Evolutionary conservation across 768 basidiomycete species (phyloP).

Genomic region (Leccinum sublutescens): DNA sequence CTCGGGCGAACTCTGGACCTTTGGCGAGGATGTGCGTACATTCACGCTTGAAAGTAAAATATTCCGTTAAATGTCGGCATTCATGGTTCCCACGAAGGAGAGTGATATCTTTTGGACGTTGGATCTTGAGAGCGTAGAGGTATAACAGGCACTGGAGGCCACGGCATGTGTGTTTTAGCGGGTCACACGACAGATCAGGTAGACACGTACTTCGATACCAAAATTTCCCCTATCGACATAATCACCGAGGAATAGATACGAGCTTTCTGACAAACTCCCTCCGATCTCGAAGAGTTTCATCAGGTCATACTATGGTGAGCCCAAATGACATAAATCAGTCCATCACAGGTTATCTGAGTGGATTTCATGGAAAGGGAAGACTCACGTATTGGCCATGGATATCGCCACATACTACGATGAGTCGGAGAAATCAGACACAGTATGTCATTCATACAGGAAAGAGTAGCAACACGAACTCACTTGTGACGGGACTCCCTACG

Average conservation of each 20-base stretch:
- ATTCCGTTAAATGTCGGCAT: slow-evolving; percentile 94
- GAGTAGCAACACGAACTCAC: slow-evolving; percentile 44
- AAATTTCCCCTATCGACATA: slow-evolving; percentile 98
- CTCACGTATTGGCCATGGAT: slow-evolving; percentile 96
- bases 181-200: neutral
- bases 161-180: neutral
- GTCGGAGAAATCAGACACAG: slow-evolving; percentile 5
- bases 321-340: neutral
- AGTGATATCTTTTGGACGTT: slow-evolving; percentile 78
- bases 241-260: slow-evolving; percentile 93
- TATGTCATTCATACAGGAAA: slow-evolving; percentile 6
- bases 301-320: slow-evolving; percentile 75
- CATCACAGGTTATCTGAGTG: slow-evolving; percentile 49
- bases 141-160: slow-evolving; percentile 76
- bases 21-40: slow-evolving; percentile 48
- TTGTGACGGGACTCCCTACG: slow-evolving; percentile 87
- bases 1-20: neutral
- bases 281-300: slow-evolving; percentile 98
- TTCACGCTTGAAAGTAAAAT: slow-evolving; percentile 98
- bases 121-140: slow-evolving; percentile 90
- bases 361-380: slow-evolving; percentile 77
- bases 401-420: slow-evolving; percentile 81
- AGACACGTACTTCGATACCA: slow-evolving; percentile 58
- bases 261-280: slow-evolving; percentile 77
- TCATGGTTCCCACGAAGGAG: slow-evolving; percentile 96